A percentile compares a stretch with the other conserved stretches of the same genome.
Conservation (phyloP, 1,284 basidiomycete genomes). For the Sphagnurus paluster region DNA sequence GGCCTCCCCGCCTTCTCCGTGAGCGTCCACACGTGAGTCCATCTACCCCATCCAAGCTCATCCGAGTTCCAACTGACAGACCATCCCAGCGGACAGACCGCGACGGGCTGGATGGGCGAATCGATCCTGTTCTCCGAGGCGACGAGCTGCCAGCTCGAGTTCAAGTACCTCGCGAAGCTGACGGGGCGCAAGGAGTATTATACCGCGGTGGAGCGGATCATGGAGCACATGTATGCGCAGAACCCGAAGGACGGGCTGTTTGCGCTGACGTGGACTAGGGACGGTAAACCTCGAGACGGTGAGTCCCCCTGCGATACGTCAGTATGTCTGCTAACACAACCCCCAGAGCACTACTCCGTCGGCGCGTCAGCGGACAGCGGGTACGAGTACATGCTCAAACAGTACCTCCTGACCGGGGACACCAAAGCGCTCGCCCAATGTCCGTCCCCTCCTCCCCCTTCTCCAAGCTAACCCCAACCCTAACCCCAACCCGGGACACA, state of each 20-base stretch:
- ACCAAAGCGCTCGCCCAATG: conserved; percentile 54
- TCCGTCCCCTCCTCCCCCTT: conserved; percentile 4
- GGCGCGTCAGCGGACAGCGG: conserved; percentile 68
- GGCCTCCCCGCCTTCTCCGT: conserved; percentile 55
- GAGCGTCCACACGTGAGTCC: conserved; percentile 36
- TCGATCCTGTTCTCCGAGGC: conserved; percentile 43
- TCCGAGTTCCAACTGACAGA: neutral
- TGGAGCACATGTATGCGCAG: conserved; percentile 44
- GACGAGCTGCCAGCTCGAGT: conserved; percentile 57
- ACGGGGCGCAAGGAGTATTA: conserved; percentile 56
- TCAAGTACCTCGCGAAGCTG: conserved; percentile 61
- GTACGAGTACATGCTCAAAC: conserved; percentile 75
- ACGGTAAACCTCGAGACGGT: conserved; percentile 40
- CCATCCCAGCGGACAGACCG: conserved; percentile 6
- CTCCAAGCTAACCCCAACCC: neutral
- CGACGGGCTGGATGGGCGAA: conserved; percentile 16
- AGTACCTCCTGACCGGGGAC: conserved; percentile 67
- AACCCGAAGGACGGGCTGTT: conserved; percentile 42
- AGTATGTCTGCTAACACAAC: neutral
- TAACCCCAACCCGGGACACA: conserved; percentile 28
- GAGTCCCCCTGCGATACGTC: no score
- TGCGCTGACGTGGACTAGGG: conserved; percentile 39
- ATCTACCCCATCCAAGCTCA: neutral
- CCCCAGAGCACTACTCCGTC: conserved; percentile 50
- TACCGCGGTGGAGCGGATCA: conserved; percentile 46